phyloP scores from a whole-genome alignment of 2,329 filamentous ascomycete species.

The Ophiostoma novo-ulmi region DNA sequence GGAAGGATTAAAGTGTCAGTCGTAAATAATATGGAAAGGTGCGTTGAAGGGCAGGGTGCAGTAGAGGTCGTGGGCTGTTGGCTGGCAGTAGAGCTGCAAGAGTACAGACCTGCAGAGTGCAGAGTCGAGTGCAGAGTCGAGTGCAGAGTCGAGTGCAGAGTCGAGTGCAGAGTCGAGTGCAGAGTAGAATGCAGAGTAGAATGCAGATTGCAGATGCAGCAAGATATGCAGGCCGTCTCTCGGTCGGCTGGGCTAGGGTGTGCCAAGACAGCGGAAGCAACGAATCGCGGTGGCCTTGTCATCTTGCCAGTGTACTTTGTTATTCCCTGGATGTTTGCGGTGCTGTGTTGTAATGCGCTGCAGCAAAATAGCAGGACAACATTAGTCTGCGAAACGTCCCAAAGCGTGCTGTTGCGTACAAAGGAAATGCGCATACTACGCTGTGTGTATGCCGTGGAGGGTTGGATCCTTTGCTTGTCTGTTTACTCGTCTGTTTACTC shows the following conservation, averaged over 20 bases:
- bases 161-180: neutral
- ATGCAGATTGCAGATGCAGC: slow-evolving; percentile 7
- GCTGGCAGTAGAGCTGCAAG: neutral
- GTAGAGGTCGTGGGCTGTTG: neutral
- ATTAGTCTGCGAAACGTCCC: slow-evolving; percentile 10
- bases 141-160: neutral
- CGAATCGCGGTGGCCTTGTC: neutral
- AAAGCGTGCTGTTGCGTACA: neutral
- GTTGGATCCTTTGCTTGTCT: neutral
- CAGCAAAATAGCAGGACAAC: neutral
- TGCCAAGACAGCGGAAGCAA: neutral
- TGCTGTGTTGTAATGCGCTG: neutral
- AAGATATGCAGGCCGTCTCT: slow-evolving; percentile 19
- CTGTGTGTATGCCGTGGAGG: neutral
- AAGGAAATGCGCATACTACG: neutral
- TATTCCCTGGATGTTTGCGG: slow-evolving; percentile 1
- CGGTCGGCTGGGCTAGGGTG: slow-evolving; percentile 20
- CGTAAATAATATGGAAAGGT: neutral
- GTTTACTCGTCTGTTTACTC: neutral
- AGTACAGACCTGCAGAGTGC: slow-evolving; percentile 16
- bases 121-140: neutral
- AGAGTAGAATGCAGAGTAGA: neutral
- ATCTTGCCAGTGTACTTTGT: neutral
- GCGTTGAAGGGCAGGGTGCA: neutral
- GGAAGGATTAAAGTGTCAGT: neutral